Evolutionary conservation across 352 stramenopile species (phyloP), one percentile per base, ranked within the genome.

Genomic region (Aphanomyces euteiches): DNA sequence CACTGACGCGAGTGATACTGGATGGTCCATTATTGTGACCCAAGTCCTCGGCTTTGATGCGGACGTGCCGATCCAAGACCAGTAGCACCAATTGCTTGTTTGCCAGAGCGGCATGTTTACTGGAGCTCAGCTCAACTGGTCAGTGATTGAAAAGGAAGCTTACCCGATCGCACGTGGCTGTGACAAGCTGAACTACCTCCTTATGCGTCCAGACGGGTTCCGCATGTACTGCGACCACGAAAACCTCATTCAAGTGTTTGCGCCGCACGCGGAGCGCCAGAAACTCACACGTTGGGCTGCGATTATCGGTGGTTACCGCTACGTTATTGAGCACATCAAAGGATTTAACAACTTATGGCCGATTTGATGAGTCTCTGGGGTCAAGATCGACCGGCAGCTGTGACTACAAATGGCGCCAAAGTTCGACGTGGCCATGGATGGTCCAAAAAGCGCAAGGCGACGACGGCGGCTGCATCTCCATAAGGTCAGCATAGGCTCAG

Each of bases 181-280:
- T 59, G 58, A 74, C 28, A 69, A 61, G 21, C 39, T 76, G 1
- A 17, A 56, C 2, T 75, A 76, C 37, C 56, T 78, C 13, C 47
- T 78, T 19, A 12, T 76, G 21, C 63, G 69, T 7, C 41, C 45
- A 4, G 17, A 65, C 34, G 70, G 70, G 3, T 78, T 76, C 45
- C 37, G 54, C 3, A 66, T 78, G 48, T 76, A 72, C 38, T 74
- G 63, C 34, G 65, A 78, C 37, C 67, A 77, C 53, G 34, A 66
- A 1, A 74, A 75, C 39, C 60, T 77, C 12, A 72, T 74, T 40
- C 36, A 71, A 39, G 48, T 73, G 3, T 77, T 77, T 43, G 63
- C 70, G 10, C 68, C 68, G 37, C 21, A 45, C n/a, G 4, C 36
- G 5, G 64, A 71, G 38, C 7, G 47, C 5, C 70, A 76, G 43